Evolutionary conservation across 2,329 filamentous ascomycete species (phyloP).

Genomic region (Epichloe uncinata): DNA sequence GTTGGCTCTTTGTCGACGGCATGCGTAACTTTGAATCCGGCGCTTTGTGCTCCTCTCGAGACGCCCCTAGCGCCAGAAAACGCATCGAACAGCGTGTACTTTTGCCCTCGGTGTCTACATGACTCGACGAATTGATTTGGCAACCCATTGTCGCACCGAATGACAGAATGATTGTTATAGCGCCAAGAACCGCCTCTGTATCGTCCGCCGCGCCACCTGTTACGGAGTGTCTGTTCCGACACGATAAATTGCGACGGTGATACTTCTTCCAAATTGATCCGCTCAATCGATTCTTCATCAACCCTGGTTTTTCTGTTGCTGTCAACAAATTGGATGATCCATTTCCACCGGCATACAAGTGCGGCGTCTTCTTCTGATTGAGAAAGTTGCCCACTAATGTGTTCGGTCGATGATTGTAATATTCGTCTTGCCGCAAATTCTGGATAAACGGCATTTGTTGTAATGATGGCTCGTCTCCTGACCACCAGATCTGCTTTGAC

Average conservation of each 20-base stretch:
- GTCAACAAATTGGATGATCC: conserved; percentile 15
- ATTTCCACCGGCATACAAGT: conserved; percentile 40
- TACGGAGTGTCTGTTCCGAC: conserved; percentile 19
- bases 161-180: background rate
- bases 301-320: conserved; percentile 12
- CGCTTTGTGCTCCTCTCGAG: conserved; percentile 46
- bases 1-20: conserved; percentile 49
- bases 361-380: background rate
- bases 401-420: conserved; percentile 1
- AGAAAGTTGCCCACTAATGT: conserved; percentile 12
- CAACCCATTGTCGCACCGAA: background rate
- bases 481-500: conserved; percentile 26
- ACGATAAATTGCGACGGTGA: conserved; percentile 15
- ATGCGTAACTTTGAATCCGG: conserved; percentile 45
- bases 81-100: conserved; percentile 56
- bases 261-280: conserved; percentile 19
- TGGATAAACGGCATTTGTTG: conserved; percentile 43
- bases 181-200: conserved; percentile 20
- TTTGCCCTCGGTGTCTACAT: conserved; percentile 19
- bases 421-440: conserved; percentile 15
- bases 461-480: conserved; percentile 27
- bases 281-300: conserved; percentile 24
- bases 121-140: background rate
- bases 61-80: conserved; percentile 65
- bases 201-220: conserved; percentile 18